Percentiles rank a stretch among this genome's conserved stretches.
Evolutionary conservation across 164 flowering plant genomes (phyloP).

Genomic region (Dillenia turbinata): DNA sequence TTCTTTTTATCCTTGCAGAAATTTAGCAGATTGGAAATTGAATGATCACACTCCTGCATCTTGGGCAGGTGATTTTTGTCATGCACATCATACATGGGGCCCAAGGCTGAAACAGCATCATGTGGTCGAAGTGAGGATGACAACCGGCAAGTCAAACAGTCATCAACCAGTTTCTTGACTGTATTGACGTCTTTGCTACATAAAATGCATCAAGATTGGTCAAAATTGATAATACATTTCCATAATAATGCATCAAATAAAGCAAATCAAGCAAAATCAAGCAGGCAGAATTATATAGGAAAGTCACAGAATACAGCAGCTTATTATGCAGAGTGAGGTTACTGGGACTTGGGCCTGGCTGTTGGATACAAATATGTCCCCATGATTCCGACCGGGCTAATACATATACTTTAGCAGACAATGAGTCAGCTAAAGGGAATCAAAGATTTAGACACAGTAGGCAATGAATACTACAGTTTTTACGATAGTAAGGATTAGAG

Average conservation of each 20-base stretch:
- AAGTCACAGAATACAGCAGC: no score
- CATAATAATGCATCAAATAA: background rate
- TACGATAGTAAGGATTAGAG: no score
- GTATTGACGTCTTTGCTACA: conserved; percentile 97
- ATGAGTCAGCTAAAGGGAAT: no score
- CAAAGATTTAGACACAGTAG: no score
- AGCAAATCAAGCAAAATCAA: no score
- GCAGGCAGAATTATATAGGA: no score
- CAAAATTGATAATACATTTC: background rate
- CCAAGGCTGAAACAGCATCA: conserved; percentile 99
- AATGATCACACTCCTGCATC: conserved; percentile 65
- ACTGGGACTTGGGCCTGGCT: no score
- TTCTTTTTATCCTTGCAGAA: conserved; percentile 69
- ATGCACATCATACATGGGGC: conserved; percentile 98
- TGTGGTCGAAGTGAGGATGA: conserved; percentile 94
- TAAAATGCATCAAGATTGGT: background rate
- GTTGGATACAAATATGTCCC: no score
- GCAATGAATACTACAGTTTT: no score
- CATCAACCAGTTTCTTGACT: conserved; percentile 92
- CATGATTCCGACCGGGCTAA: no score
- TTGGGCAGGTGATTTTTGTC: conserved; percentile 82
- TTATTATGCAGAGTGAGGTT: no score
- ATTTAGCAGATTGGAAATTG: conserved; percentile 65
- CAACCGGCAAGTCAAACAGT: conserved; percentile 63
- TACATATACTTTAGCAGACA: no score